Percentiles rank a stretch among this genome's conserved stretches.
Evolutionary conservation across 495 filamentous ascomycete genomes (phyloP).

Genomic region (Xylaria scruposa): DNA sequence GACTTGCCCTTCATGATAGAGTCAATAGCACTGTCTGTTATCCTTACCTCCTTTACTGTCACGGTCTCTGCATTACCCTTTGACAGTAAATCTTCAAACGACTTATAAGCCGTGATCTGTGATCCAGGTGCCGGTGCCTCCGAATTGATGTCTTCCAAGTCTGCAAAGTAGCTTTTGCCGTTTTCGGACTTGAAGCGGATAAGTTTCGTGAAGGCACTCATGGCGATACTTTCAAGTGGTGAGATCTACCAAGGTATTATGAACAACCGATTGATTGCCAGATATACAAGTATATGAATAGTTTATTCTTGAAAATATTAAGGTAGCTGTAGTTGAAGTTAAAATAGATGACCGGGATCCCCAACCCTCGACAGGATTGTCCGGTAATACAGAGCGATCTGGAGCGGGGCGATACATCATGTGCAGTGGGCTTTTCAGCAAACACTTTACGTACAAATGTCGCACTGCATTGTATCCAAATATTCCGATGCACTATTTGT

Average conservation of each 20-base stretch:
- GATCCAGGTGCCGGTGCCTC: conserved; percentile 28
- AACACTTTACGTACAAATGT: neutral
- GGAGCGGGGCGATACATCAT: neutral
- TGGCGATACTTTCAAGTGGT: neutral
- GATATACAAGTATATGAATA: neutral
- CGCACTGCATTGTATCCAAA: neutral
- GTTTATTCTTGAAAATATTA: neutral
- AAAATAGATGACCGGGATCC: neutral
- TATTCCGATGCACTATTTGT: neutral
- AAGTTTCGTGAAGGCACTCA: conserved; percentile 21
- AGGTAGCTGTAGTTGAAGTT: too few relatives aligned
- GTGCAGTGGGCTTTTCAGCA: neutral
- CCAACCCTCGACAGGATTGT: neutral
- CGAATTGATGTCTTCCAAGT: neutral
- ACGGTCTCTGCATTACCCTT: conserved; percentile 25
- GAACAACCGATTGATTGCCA: neutral
- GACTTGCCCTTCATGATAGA: neutral
- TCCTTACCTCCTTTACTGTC: conserved; percentile 38
- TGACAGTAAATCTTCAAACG: conserved; percentile 30
- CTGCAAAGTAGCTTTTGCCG: conserved; percentile 2
- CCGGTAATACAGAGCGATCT: neutral
- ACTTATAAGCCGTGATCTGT: conserved; percentile 25
- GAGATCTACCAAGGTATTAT: neutral
- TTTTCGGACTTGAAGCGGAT: conserved; percentile 21
- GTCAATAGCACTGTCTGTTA: neutral